A percentile compares a stretch with the other conserved stretches of the same genome.
Conservation (phyloP, 2,329 filamentous ascomycete genomes). For the Monilinia polystroma region DNA sequence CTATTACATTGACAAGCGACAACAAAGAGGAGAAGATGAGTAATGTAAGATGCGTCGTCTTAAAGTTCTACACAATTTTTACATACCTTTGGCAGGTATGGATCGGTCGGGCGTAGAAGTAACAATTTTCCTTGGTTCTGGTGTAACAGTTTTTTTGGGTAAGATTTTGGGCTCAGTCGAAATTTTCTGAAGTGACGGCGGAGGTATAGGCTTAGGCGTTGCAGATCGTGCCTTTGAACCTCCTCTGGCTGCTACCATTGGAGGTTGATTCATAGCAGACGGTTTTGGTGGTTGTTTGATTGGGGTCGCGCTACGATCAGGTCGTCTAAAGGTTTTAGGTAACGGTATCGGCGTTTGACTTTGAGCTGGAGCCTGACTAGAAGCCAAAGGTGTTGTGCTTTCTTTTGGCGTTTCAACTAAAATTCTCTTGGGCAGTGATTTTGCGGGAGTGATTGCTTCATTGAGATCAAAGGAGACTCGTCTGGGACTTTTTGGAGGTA, state of each 20-base stretch:
- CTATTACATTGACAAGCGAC: neutral
- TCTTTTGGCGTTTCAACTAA: neutral
- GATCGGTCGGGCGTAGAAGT: neutral
- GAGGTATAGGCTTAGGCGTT: constrained; percentile 13
- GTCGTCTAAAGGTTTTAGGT: constrained; percentile 19
- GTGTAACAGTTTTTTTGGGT: neutral
- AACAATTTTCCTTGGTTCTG: neutral
- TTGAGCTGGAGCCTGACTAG: constrained; percentile 5
- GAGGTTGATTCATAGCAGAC: constrained; percentile 15
- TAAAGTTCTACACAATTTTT: neutral
- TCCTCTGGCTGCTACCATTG: constrained; percentile 1
- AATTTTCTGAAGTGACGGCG: neutral
- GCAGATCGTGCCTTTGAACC: neutral
- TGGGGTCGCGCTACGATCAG: constrained; percentile 12
- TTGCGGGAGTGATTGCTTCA: constrained; percentile 22
- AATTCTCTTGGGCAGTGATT: constrained; percentile 12
- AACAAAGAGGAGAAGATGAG: neutral
- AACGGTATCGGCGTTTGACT: constrained; percentile 18
- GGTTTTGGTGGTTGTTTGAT: constrained; percentile 14
- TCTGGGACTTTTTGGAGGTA: constrained; percentile 26
- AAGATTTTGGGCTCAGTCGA: neutral
- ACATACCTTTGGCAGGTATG: constrained; percentile 17
- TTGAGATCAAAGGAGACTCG: constrained; percentile 30
- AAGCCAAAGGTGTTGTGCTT: constrained; percentile 3
- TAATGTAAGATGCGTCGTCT: neutral